Percentiles rank a stretch among this genome's conserved stretches.
Conservation (phyloP, 2,329 filamentous ascomycete genomes). For the Stachybotrys elegans region DNA sequence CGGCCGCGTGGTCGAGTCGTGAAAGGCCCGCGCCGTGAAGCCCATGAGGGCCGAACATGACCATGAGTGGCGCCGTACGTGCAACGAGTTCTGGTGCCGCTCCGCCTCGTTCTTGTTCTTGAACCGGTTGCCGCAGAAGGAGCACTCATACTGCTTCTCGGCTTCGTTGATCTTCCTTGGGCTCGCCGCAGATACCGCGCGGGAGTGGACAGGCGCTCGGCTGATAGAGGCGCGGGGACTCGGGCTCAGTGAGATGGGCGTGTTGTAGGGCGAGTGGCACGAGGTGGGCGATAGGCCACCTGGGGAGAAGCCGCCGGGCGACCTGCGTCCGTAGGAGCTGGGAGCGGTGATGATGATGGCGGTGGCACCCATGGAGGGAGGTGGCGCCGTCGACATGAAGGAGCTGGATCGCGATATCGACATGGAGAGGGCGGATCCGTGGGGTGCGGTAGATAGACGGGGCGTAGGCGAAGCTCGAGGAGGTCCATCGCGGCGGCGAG, state of each 20-base stretch:
- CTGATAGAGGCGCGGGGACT: conserved; percentile 44
- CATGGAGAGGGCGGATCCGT: conserved; percentile 37
- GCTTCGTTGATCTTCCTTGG: conserved; percentile 69
- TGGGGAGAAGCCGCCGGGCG: conserved; percentile 39
- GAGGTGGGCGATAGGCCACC: conserved; percentile 47
- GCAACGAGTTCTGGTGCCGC: conserved; percentile 90
- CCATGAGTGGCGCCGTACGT: conserved; percentile 91
- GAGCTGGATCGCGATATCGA: conserved; percentile 40
- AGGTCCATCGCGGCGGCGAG: conserved; percentile 42
- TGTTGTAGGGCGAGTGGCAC: conserved; percentile 44
- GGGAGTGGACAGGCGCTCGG: conserved; percentile 36
- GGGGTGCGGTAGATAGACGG: conserved; percentile 40
- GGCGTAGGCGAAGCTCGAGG: conserved; percentile 49
- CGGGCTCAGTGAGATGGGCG: conserved; percentile 42
- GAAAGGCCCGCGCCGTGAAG: conserved; percentile 83
- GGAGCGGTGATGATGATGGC: conserved; percentile 39
- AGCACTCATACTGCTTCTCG: conserved; percentile 94
- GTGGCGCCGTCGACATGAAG: conserved; percentile 40
- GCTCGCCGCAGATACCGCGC: conserved; percentile 42
- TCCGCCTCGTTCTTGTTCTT: conserved; percentile 99
- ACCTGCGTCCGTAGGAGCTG: conserved; percentile 40
- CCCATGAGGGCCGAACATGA: conserved; percentile 82
- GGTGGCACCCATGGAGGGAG: conserved; percentile 36
- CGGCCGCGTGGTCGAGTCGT: conserved; percentile 65
- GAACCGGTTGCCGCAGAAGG: conserved; percentile 90